Conservation (phyloP, 352 stramenopile species). For the Globisporangium radiosum region DNA sequence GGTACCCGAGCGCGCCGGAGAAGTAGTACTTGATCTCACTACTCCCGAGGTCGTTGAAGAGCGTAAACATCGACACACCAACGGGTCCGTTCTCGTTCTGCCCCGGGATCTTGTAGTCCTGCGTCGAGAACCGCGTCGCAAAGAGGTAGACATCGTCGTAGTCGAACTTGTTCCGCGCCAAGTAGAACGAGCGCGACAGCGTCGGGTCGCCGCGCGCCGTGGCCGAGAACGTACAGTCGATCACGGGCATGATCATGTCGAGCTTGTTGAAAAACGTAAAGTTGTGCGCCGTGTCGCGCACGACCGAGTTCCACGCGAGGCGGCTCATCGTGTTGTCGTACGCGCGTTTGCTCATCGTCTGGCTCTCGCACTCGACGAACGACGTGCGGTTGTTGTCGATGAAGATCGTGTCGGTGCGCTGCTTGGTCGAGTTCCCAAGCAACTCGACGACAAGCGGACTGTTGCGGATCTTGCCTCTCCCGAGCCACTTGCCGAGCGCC, state of each 20-base stretch:
- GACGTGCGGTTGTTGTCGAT: slow-evolving; percentile 1
- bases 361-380: slow-evolving; percentile 1
- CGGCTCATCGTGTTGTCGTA: not conserved
- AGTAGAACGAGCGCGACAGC: not conserved
- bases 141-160: not conserved
- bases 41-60: not conserved
- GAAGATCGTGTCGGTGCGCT: slow-evolving; percentile 1
- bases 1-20: not conserved
- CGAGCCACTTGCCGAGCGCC: slow-evolving; percentile 3
- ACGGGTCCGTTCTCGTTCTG: slow-evolving; percentile 1
- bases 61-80: slow-evolving; percentile 3
- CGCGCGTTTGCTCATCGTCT: not conserved
- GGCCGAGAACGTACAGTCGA: slow-evolving; percentile 1
- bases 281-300: not conserved
- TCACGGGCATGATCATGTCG: not conserved
- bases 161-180: slow-evolving; percentile 1
- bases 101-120: slow-evolving; percentile 1
- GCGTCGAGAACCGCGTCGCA: slow-evolving; percentile 1
- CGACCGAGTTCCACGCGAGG: not conserved
- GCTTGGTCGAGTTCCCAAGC: slow-evolving; percentile 2
- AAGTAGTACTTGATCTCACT: not conserved
- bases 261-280: not conserved
- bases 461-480: not conserved
- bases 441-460: not conserved
- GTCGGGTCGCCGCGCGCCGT: not conserved